Evolutionary conservation across 2,329 filamentous ascomycete species (phyloP), one percentile per base, ranked within the genome.

Genomic region (Thermoascus crustaceus): DNA sequence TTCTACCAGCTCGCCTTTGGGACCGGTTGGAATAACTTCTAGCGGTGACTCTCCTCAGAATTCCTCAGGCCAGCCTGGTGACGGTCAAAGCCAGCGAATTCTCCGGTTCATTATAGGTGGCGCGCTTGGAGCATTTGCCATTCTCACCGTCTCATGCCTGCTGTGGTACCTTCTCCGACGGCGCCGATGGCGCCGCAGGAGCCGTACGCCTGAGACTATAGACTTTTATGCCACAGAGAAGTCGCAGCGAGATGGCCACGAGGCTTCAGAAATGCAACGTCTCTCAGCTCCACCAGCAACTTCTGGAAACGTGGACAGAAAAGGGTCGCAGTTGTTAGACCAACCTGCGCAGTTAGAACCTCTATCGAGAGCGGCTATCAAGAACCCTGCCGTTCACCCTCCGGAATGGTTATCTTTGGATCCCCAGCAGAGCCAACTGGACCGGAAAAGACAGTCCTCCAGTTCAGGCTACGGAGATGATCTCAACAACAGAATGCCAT

Each of bases 21-120:
- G n/a, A n/a, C n/a, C n/a, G n/a, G n/a, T n/a, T n/a, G n/a, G n/a
- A n/a, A n/a, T n/a, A n/a, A n/a, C n/a, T n/a, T n/a, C n/a, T n/a
- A n/a, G n/a, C n/a, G n/a, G n/a, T n/a, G n/a, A n/a, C n/a, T n/a
- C n/a, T n/a, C n/a, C n/a, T n/a, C n/a, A n/a, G n/a, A n/a, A n/a
- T n/a, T n/a, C n/a, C n/a, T n/a, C n/a, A n/a, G n/a, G n/a, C n/a
- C n/a, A n/a, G n/a, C n/a, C n/a, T n/a, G n/a, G n/a, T n/a, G n/a
- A n/a, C n/a, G n/a, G n/a, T n/a, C n/a, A n/a, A n/a, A 29, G 13
- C 13, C 26, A 8, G 26, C 26, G 13, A 29, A 30, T 44, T 3
- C 38, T 50, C 11, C 44, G 45, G n/a, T 37, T 40, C 5, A 47
- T 60, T 19, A 44, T 58, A 21, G 58, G 55, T 1, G 49, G 52